Evolutionary conservation across 2,329 filamentous ascomycete species (phyloP), one percentile per base, ranked within the genome.

Genomic region (Ophiostoma quercus): DNA sequence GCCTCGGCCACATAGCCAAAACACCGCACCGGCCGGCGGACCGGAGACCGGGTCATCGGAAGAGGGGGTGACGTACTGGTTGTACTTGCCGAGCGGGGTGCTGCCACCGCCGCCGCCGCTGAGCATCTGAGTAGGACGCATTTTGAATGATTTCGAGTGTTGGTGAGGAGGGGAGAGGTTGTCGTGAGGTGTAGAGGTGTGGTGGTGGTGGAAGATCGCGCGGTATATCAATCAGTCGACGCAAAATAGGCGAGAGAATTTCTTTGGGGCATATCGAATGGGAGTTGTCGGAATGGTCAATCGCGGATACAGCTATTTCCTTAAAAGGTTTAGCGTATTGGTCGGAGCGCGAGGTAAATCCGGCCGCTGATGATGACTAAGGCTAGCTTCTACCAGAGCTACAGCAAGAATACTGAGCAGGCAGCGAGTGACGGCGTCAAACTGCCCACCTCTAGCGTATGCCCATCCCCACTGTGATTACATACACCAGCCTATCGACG

Each of bases 61-160:
- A 63, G 32, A 62, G 63, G 63, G 43, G 34, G 41, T 11, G 41
- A 80, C 82, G 79, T 75, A 84, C 82, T 80, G 79, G 77, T 77
- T 76, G 75, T 81, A 76, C 74, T 78, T 80, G 76, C 82, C 82
- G 72, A 83, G 70, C 39, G 80, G 80, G 74, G 73, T 74, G 68
- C 77, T 77, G 73, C 78, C 81, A 72, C 80, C 80, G 72, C 76
- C 81, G 73, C 81, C 80, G 72, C 76, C 77, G 71, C 76, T 75
- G 71, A 83, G 78, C 72, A 75, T 76, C 76, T 82, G 81, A 75
- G 82, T 81, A 75, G 82, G 82, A 74, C 79, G 80, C 82, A 84
- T 84, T 62, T 73, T 82, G 78, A 72, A 68, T 73, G 66, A 62
- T 54, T 71, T 39, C 14, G 67, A 25, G 66, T 37, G 47, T 57